Evolutionary conservation across 148 eudicot genomes (phyloP), one percentile per base, ranked within the genome.

Genomic region (Pouteria glomerata): DNA sequence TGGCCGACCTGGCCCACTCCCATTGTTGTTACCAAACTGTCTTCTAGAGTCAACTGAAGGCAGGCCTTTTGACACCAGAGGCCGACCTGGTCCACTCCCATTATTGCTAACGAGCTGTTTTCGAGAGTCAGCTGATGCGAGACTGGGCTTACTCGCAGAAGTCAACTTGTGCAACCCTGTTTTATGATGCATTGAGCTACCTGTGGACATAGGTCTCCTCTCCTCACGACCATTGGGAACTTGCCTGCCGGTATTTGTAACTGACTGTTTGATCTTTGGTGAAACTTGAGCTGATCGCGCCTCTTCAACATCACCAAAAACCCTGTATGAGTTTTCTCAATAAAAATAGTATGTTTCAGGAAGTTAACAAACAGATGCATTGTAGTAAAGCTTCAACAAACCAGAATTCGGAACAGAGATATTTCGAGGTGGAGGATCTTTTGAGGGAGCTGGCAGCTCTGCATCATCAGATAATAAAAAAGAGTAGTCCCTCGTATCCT

Each of bases 401-500:
- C 91, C 98, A 81, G 85, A 75, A 50, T 66, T 72, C 15, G 82
- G 60, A 66, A 76, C 80, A 39, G 79, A 63, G 64, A 71, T 69
- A 55, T 72, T 80, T 70, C 74, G 83, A 34, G 80, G 74, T 0
- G 77, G 85, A 51, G 79, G 76, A 50, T 68, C 78, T 57, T 78
- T 84, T 58, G 78, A 67, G 51, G 86, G 82, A 62, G 78, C 80
- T 50, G 91, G 93, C 76, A 82, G 77, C 60, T 85, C 93, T 3
- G 88, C 86, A 74, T 91, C 96, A 68, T 95, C 93, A 53, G 96
- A 87, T 57, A 89, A 47, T 24, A 95, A 81, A 74, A 89, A 91
- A n/a, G 98, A 91, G 74, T 91, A 95, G 77, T 95, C 98, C 77
- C 97, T 88, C 0, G 92, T 86, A 56, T 82, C 82, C 73, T 90